Base-by-base conservation (phyloP, 148 eudicot genomes). In the Arbutus unedo region DNA sequence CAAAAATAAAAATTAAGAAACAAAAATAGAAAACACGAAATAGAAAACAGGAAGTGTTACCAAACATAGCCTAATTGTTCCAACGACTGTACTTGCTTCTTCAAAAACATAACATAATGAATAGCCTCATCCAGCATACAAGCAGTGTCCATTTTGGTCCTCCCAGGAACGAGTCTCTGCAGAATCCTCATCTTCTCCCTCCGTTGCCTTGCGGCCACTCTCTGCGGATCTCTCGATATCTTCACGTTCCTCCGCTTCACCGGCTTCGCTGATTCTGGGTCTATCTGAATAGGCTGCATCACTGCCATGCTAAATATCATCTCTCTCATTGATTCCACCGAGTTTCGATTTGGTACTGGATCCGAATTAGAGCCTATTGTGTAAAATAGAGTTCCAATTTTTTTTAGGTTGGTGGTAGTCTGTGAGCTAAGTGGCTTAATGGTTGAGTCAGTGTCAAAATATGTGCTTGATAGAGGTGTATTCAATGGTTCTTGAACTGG, bases 131-230 rank as follows among this genome's bases (percentile, higher is more conserved):
- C 98, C 15, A 95, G 76, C 98, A 95, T 95, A 2, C 98, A 93
- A 4, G 98, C 98, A 3, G 98, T 95, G 79, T 95, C 98, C 98
- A 95, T 93, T 62, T 95, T 95, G 2, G 97, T 93, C 6, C 98
- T 98, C 6, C 98, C 98, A 19, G 98, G 98, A 4, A 95, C 98
- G 2, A 95, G 91, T 86, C 97, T 89, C 77, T 95, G 98, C 2
- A 95, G 88, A 57, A 93, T 93, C 83, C 98, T 87, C 9, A 95
- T 95, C 89, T 95, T 87, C 75, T 95, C 98, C 59, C 98, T 85
- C 44, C 98, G 85, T 44, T 92, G 98, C 18, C 98, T 81, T 2
- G 98, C 98, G 6, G 98, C 98, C 38, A 95, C 96, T 73, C 96
- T 93, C 79, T 95, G 98, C 0, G 98, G 98, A 72, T 95, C 38